Base-by-base conservation (phyloP, 257 asterid genomes). In the Nicotiana benthamiana region DNA sequence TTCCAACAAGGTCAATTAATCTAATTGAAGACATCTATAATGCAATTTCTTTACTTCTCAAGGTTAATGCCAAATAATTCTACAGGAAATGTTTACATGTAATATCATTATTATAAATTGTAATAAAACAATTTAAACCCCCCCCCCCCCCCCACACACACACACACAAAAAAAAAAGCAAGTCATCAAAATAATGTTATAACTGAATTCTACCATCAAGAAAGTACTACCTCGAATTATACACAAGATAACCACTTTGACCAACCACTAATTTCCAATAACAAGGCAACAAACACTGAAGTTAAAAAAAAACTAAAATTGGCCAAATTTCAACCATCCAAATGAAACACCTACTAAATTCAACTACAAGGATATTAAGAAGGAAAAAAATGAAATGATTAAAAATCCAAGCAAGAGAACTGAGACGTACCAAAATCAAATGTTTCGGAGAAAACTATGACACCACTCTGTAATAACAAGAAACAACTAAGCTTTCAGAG, bases 341-440 rank as follows among this genome's bases (percentile, higher is more conserved):
- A 18, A 75, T 57, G 46, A n/a, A 64, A 26, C 9, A 65, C 27
- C 46, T 40, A 28, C 20, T 28, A 57, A 24, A 67, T 28, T 30
- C 18, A 74, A 60, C 75, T 48, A 30, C 76, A 30, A 1, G 43
- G 63, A 0, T 36, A 34, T 15, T 20, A 10, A 40, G 46, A 40
- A 40, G 2, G 46, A 40, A 6, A 57, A 26, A 43, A 48, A 61
- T 9, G 28, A 65, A 70, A 26, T 15, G 48, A 80, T 54, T 5
- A 36, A 70, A 36, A 62, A 9, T 27, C 26, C 6, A 64, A 59
- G 18, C 57, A 61, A 34, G 18, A 17, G 52, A 5, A 54, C 63
- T 75, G 85, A 30, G 32, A 81, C 80, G 43, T 81, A 84, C 86
- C 82, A 78, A 76, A 76, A 59, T 80, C 52, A 61, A 75, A 83